phyloP scores from a whole-genome alignment of 352 stramenopile genomes.

The Pythium monospermum region DNA sequence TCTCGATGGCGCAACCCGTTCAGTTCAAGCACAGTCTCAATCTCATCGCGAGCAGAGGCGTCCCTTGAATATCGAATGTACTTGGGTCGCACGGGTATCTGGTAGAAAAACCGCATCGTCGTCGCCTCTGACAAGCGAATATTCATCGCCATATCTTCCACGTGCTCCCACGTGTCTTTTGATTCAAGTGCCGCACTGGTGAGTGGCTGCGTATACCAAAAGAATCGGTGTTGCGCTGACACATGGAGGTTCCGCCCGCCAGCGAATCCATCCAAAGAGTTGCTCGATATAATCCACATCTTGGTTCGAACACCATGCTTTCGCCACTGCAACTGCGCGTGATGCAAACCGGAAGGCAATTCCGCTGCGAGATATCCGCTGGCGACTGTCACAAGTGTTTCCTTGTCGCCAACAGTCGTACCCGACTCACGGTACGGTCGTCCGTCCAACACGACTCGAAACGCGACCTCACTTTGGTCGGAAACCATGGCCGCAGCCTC shows the following conservation, averaged over 20 bases:
- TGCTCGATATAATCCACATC: conserved; percentile 55
- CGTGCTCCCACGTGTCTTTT: conserved; percentile 46
- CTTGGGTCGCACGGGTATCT: conserved; percentile 57
- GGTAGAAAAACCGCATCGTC: conserved; percentile 66
- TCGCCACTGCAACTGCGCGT: conserved; percentile 62
- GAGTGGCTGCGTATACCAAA: conserved; percentile 66
- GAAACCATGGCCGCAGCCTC: conserved; percentile 2
- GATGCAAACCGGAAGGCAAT: conserved; percentile 38
- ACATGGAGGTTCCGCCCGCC: conserved; percentile 56
- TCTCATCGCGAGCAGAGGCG: conserved; percentile 43
- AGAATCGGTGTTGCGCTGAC: conserved; percentile 59
- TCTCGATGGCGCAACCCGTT: conserved; percentile 66
- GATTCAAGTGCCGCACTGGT: conserved; percentile 30
- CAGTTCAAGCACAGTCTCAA: conserved; percentile 57
- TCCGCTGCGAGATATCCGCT: conserved; percentile 62
- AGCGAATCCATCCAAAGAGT: conserved; percentile 61
- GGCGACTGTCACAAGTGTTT: conserved; percentile 42
- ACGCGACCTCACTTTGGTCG: conserved; percentile 51
- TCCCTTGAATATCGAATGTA: conserved; percentile 39
- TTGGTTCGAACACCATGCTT: conserved; percentile 46
- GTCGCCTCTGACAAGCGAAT: conserved; percentile 44
- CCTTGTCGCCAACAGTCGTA: conserved; percentile 51
- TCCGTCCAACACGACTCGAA: conserved; percentile 51
- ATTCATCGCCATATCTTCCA: conserved; percentile 47
- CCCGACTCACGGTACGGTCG: conserved; percentile 62